These are phyloP conservation scores for Teratosphaeria destructans DNA, from an alignment of 2,329 filamentous ascomycete genomes.

Conservation along the genomic window DNA sequence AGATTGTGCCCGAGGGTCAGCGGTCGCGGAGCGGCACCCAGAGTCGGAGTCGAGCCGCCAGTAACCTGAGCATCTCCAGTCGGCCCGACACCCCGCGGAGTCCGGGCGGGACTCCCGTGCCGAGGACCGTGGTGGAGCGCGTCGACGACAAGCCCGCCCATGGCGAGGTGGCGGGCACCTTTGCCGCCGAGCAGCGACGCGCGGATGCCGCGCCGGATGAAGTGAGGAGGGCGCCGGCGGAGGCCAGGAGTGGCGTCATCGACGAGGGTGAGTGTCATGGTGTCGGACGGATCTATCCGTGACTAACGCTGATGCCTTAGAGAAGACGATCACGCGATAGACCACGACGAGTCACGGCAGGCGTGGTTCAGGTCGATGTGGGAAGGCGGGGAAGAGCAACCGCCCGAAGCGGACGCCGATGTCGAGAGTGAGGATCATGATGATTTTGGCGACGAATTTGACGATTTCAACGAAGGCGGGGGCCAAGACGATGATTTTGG, in stretches of 20 bases:
- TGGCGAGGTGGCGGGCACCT: slow-evolving; percentile 52
- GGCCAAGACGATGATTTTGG: slow-evolving; percentile 37
- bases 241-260: slow-evolving; percentile 30
- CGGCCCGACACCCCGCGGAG: slow-evolving; percentile 29
- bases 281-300: background rate
- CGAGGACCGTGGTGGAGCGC: slow-evolving; percentile 52
- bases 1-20: slow-evolving; percentile 41
- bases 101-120: slow-evolving; percentile 44
- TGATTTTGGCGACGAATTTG: slow-evolving; percentile 59
- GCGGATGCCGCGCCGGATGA: slow-evolving; percentile 52
- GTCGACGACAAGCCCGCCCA: slow-evolving; percentile 48
- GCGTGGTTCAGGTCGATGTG: slow-evolving; percentile 25
- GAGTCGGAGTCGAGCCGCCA: slow-evolving; percentile 20
- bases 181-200: slow-evolving; percentile 45
- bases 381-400: slow-evolving; percentile 13
- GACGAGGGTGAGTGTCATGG: slow-evolving; percentile 44
- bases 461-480: slow-evolving; percentile 47
- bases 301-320: slow-evolving; percentile 3
- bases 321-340: slow-evolving; percentile 27
- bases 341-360: slow-evolving; percentile 18
- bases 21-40: slow-evolving; percentile 30
- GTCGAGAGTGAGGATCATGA: slow-evolving; percentile 54
- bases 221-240: slow-evolving; percentile 37
- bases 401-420: slow-evolving; percentile 16
- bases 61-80: slow-evolving; percentile 31